Evolutionary conservation across 2,329 filamentous ascomycete genomes (phyloP), one percentile per base, ranked within the genome.

Genomic region (Cercospora sojina): DNA sequence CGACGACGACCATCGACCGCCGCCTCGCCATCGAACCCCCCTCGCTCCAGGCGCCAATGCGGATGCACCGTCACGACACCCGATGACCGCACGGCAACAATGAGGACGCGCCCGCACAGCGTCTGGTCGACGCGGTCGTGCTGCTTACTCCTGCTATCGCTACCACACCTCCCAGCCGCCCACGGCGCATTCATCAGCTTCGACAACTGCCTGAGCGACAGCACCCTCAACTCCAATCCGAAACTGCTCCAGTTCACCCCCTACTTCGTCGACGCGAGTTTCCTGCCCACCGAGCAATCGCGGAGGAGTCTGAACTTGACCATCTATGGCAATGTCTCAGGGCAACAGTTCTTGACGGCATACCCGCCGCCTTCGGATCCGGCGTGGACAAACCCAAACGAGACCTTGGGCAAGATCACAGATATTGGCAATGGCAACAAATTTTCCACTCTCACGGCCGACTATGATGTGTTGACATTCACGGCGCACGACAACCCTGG

Each of bases 321-420:
- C 1, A 86, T 97, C 56, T 98, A 92, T 82, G 94, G 93, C 60
- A 97, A 98, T 79, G 92, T 98, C 31, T 91, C 90, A 8, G 95
- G 95, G 56, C 87, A 89, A 59, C 83, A 85, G 53, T 83, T 83
- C 2, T 75, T 80, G 12, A 80, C 82, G n/a, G 67, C 79, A 2
- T 85, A 92, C 62, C 92, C 92, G 35, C 59, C 73, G 3, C 79
- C 84, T 18, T 78, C 84, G 72, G 85, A 87, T 75, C 78, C 86
- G 0, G 92, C 70, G 12, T 83, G 92, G 91, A 77, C 72, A 2
- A 82, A 95, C 75, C 75, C 83, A 0, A 85, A 84, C 38, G 76
- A 83, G 58, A 88, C 85, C 0, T 81, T 87, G 62, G 92, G 93
- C 75, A 97, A 97, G 83, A 97, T 97, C 66, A 79, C 87, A 58